A percentile compares a stretch with the other conserved stretches of the same genome.
Evolutionary conservation across 2,329 filamentous ascomycete genomes (phyloP).

Genomic region (Nigrograna mackinnonii): DNA sequence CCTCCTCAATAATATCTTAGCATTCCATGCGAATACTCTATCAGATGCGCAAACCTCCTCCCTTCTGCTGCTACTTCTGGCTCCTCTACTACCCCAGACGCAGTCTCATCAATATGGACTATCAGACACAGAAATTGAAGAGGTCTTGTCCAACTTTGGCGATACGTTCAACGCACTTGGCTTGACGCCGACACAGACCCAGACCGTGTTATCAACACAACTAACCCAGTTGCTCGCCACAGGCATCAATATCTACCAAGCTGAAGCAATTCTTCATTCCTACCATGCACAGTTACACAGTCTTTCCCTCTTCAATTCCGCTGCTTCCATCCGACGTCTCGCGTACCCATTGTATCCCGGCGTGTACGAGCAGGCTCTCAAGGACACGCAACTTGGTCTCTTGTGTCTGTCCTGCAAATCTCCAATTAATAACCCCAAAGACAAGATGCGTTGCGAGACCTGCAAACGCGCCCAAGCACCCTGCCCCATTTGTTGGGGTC

Average conservation of each 20-base stretch:
- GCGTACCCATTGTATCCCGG: constrained; percentile 59
- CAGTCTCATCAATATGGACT: constrained; percentile 31
- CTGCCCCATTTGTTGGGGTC: constrained; percentile 50
- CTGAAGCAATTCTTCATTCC: constrained; percentile 58
- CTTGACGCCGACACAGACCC: constrained; percentile 42
- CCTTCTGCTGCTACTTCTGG: constrained; percentile 50
- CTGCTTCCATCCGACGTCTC: constrained; percentile 59
- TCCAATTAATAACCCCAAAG: constrained; percentile 56
- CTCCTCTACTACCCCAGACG: constrained; percentile 49
- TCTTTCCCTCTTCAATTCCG: constrained; percentile 53
- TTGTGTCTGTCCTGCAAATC: constrained; percentile 61
- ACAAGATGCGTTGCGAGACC: constrained; percentile 56
- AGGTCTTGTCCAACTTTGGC: constrained; percentile 42
- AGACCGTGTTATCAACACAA: constrained; percentile 43
- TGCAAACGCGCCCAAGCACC: constrained; percentile 49
- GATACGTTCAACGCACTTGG: constrained; percentile 44
- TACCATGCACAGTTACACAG: constrained; percentile 61
- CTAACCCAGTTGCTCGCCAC: constrained; percentile 45
- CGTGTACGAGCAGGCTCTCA: constrained; percentile 60
- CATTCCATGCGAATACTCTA: constrained; percentile 44
- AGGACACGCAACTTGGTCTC: constrained; percentile 58
- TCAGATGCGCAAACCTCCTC: constrained; percentile 53
- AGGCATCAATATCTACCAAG: constrained; percentile 54
- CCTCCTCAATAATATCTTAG: constrained; percentile 46
- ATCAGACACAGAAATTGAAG: constrained; percentile 27